phyloP scores from a whole-genome alignment of 192 early-diverging fungal species.

The Cetraspora pellucida region DNA sequence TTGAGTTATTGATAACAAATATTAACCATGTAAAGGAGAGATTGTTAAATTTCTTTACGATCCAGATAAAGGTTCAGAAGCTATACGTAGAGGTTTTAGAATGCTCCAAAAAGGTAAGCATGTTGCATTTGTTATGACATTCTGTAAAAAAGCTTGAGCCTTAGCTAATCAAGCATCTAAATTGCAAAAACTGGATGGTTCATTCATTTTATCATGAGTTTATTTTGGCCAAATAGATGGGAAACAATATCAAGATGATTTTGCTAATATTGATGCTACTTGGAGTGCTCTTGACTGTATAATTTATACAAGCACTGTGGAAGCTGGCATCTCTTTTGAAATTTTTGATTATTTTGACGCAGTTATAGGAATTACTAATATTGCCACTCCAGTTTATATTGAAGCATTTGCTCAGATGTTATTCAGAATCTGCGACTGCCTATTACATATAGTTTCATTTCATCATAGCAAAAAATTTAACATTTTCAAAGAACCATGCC shows the following conservation, averaged over 20 bases:
- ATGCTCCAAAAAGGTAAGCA: slow-evolving; percentile 27
- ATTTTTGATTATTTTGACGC: slow-evolving; percentile 28
- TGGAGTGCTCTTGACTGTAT: slow-evolving; percentile 31
- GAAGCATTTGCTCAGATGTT: slow-evolving; percentile 29
- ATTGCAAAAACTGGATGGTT: slow-evolving; percentile 22
- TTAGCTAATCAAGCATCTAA: slow-evolving; percentile 20
- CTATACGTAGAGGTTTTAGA: slow-evolving; percentile 26
- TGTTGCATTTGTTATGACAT: slow-evolving; percentile 13
- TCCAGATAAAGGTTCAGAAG: slow-evolving; percentile 17
- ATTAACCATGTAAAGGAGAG: too few species aligned
- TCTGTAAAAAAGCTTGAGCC: slow-evolving; percentile 24
- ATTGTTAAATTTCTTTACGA: too few species aligned
- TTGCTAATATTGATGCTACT: slow-evolving; percentile 26
- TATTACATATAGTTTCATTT: slow-evolving; percentile 12
- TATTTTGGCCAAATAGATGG: slow-evolving; percentile 34
- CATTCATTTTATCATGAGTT: slow-evolving; percentile 17
- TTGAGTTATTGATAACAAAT: too few species aligned
- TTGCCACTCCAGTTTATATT: slow-evolving; percentile 14
- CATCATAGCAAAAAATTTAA: slow-evolving; percentile 26
- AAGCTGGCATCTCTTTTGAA: neutral
- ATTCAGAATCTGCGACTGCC: slow-evolving; percentile 4
- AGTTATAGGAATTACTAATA: slow-evolving; percentile 31
- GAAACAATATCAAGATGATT: slow-evolving; percentile 22
- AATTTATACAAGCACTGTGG: slow-evolving; percentile 31
- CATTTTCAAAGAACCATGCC: slow-evolving; percentile 25